Evolutionary conservation across 441 rosid genomes (phyloP).

Genomic region (Gossypium davidsonii): DNA sequence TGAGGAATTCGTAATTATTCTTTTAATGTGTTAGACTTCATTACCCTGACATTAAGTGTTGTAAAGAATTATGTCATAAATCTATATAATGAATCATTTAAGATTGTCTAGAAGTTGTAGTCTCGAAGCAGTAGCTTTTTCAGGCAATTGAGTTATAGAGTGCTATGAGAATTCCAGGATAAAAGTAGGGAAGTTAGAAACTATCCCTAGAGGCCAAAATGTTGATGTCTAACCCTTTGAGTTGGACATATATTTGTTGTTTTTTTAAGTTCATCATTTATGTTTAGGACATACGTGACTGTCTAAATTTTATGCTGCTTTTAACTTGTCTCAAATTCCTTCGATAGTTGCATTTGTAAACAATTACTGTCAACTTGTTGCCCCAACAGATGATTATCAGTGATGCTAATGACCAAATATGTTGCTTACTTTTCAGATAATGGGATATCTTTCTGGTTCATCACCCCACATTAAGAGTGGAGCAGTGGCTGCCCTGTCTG

Average conservation of each 20-base stretch:
- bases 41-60: background rate
- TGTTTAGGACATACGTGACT: background rate
- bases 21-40: background rate
- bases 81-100: background rate
- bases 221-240: background rate
- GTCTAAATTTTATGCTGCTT: background rate
- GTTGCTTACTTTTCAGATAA: slow-evolving; percentile 43
- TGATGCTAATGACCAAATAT: background rate
- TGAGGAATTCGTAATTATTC: slow-evolving; percentile 19
- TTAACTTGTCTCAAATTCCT: background rate
- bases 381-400: background rate
- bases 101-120: background rate
- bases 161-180: background rate
- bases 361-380: background rate
- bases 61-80: background rate
- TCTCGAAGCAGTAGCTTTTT: background rate
- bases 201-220: background rate
- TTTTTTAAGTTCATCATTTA: background rate
- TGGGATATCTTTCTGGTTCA: slow-evolving; percentile 83
- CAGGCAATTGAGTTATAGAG: background rate
- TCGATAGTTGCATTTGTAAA: slow-evolving; percentile 1
- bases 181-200: background rate
- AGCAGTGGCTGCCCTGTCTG: slow-evolving; percentile 86
- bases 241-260: background rate
- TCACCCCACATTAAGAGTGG: slow-evolving; percentile 93